Percentiles rank a stretch among this genome's conserved stretches.
These are phyloP conservation scores for Nannochloris sp. DNA, from an alignment of 139 green algal genomes.

Conservation along the genomic window DNA sequence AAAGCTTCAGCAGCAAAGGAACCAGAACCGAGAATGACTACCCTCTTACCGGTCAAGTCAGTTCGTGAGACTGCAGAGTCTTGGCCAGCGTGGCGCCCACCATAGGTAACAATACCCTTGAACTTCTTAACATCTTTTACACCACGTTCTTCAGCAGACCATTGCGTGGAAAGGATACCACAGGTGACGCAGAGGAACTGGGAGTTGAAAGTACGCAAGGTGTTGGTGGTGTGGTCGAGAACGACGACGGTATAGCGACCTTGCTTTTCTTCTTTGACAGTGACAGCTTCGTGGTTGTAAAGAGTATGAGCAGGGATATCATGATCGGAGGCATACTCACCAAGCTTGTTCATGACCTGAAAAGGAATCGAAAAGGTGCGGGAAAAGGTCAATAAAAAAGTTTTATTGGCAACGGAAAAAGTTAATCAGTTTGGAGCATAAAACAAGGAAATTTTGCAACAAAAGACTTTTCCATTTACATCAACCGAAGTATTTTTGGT, in stretches of 20 bases:
- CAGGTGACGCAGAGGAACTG: slow-evolving; percentile 9
- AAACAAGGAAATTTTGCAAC: too few species aligned
- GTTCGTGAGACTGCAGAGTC: slow-evolving; percentile 1
- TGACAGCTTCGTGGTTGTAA: too few species aligned
- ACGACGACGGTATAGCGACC: neutral
- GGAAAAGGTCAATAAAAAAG: too few species aligned
- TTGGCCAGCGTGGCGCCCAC: neutral
- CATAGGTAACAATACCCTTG: slow-evolving; percentile 15
- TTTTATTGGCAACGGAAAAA: too few species aligned
- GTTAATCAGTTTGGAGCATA: too few species aligned
- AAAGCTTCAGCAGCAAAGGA: slow-evolving; percentile 25
- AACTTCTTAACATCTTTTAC: slow-evolving; percentile 1
- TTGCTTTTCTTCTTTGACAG: neutral
- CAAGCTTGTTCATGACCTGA: too few species aligned
- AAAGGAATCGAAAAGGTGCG: too few species aligned
- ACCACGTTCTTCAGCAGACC: slow-evolving; percentile 6
- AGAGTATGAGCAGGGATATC: too few species aligned
- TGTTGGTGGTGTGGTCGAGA: neutral
- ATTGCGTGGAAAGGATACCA: slow-evolving; percentile 14
- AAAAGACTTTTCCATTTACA: too few species aligned
- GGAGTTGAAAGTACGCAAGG: neutral
- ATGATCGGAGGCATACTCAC: too few species aligned
- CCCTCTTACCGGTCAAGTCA: slow-evolving; percentile 12
- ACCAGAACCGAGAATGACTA: slow-evolving; percentile 23
- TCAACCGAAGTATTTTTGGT: neutral